A percentile compares a stretch with the other conserved stretches of the same genome.
Evolutionary conservation across 331 rosid species (phyloP).

Genomic region (Ulmus americana): DNA sequence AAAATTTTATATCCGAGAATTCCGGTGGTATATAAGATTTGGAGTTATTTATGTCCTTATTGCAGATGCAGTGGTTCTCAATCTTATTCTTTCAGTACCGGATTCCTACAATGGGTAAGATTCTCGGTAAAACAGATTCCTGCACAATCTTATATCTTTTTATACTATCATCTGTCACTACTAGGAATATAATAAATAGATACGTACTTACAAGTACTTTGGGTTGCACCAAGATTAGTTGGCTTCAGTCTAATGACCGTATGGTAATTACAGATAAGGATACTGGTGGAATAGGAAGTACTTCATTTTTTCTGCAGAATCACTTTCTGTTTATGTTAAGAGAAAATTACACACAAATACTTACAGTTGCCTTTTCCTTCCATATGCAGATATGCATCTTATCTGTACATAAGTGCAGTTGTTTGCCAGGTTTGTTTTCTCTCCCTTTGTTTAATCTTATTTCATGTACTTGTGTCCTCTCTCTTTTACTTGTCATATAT

Average conservation of each 20-base stretch:
- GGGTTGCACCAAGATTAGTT: no score
- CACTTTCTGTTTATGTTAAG: not conserved
- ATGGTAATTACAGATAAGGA: not conserved
- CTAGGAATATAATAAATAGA: no score
- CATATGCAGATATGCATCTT: constrained; percentile 45
- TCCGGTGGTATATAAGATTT: constrained; percentile 70
- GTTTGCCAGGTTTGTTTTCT: constrained; percentile 46
- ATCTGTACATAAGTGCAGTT: constrained; percentile 39
- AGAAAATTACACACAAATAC: not conserved
- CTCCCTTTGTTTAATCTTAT: not conserved
- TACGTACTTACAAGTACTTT: no score
- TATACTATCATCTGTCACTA: not conserved
- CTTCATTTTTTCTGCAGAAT: not conserved
- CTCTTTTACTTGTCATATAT: not conserved
- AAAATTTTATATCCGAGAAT: constrained; percentile 51
- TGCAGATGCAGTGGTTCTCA: constrained; percentile 63
- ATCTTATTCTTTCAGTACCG: constrained; percentile 50
- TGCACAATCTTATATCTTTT: not conserved
- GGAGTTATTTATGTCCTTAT: constrained; percentile 76
- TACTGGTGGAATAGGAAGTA: not conserved
- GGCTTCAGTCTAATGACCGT: not conserved
- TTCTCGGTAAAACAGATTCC: constrained; percentile 4
- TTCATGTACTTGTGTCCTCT: not conserved
- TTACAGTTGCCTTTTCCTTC: constrained; percentile 20
- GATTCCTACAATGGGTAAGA: constrained; percentile 54